Base-by-base conservation (phyloP, 2,329 filamentous ascomycete genomes). In the Pyricularia grisea region DNA sequence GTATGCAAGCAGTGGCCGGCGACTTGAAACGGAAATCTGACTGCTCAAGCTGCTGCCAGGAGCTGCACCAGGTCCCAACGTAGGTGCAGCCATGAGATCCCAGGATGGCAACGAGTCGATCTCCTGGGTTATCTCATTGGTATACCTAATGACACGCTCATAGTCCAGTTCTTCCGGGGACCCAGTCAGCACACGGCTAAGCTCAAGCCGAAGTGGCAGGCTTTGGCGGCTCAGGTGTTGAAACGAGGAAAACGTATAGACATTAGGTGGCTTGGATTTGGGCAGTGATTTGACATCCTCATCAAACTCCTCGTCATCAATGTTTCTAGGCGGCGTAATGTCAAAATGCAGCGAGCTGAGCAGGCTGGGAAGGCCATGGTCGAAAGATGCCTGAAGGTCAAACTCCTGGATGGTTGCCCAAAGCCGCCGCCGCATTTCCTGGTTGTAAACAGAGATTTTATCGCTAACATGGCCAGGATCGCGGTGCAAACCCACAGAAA, bases 401-500 rank as follows among this genome's bases (percentile, higher is more conserved):
- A 88, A 87, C 75, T 88, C 85, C 70, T 87, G 83, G 25, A 89
- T 83, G 2, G 86, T 88, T 1, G 86, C 81, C 87, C 87, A 88
- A 63, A 89, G 81, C 25, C 87, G 80, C 61, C 86, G 79, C 30
- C 86, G 80, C 86, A 88, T 88, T 75, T 89, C 87, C 72, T 87
- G 84, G 73, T 87, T 85, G 75, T 86, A 88, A 2, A 85, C 81
- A 1, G 83, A 86, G 64, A 88, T 84, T 71, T 83, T 84, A 68
- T 82, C 81, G 23, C 78, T 80, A 78, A 87, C 84, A 70, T 83
- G 81, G 72, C 84, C 83, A 3, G 86, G 85, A 73, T 88, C 87
- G 23, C 84, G 83, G 72, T 89, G 87, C 65, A 89, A 79, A 20
- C 86, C 86, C 33, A 88, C 83, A 1, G 83, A 83, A 69, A 88